phyloP scores from a whole-genome alignment of 352 stramenopile species.

The Phytopythium vexans region DNA sequence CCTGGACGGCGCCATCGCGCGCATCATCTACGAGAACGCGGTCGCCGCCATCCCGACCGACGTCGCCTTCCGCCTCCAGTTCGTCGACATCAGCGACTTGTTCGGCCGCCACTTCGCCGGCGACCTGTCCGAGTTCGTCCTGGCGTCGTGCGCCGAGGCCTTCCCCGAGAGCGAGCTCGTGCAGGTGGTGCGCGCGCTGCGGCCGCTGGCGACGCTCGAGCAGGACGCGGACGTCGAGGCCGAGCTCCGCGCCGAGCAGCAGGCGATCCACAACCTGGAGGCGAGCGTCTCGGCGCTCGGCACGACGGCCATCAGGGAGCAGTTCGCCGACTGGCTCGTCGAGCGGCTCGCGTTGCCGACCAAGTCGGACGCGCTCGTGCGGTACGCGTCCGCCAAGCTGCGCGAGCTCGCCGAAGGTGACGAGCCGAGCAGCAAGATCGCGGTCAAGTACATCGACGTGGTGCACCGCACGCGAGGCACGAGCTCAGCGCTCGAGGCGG shows the following conservation, averaged over 20 bases:
- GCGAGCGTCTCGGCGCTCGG: slow-evolving; percentile 39
- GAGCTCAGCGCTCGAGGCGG: slow-evolving; percentile 32
- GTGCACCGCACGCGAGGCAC: slow-evolving; percentile 66
- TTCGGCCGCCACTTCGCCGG: slow-evolving; percentile 58
- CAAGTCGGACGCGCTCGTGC: slow-evolving; percentile 44
- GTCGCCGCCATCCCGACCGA: slow-evolving; percentile 54
- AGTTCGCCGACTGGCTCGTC: slow-evolving; percentile 66
- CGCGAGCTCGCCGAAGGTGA: slow-evolving; percentile 37
- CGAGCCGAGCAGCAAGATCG: slow-evolving; percentile 21
- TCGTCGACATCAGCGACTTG: slow-evolving; percentile 75
- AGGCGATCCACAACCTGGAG: slow-evolving; percentile 56
- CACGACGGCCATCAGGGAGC: slow-evolving; percentile 52
- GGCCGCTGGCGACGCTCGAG: slow-evolving; percentile 33
- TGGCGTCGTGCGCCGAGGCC: slow-evolving; percentile 52
- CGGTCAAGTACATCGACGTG: slow-evolving; percentile 63
- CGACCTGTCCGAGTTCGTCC: slow-evolving; percentile 66
- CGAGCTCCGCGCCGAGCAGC: slow-evolving; percentile 38
- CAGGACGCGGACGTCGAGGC: slow-evolving; percentile 21
- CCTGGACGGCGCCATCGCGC: slow-evolving; percentile 78
- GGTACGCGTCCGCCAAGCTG: slow-evolving; percentile 53
- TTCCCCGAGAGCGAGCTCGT: slow-evolving; percentile 61
- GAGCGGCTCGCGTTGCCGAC: slow-evolving; percentile 36
- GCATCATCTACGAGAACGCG: slow-evolving; percentile 80
- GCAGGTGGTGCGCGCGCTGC: slow-evolving; percentile 49
- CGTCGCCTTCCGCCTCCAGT: slow-evolving; percentile 69